phyloP scores from a whole-genome alignment of 2,329 filamentous ascomycete species.

The Pestalotiopsis sp. region DNA sequence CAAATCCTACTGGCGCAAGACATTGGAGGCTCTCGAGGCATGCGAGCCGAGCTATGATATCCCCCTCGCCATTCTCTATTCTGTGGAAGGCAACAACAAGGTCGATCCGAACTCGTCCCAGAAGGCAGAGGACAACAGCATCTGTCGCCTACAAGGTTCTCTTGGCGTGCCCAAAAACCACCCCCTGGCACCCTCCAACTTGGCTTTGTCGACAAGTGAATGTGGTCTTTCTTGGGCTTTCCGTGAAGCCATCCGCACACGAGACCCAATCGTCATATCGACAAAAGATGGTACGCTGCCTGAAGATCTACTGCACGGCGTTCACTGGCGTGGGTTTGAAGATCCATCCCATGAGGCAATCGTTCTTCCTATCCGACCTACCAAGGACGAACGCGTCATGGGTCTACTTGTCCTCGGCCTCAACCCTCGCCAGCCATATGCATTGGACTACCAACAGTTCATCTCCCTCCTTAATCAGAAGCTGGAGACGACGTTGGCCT shows the following conservation, averaged over 20 bases:
- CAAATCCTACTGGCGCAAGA: constrained; percentile 51
- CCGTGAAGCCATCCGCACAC: constrained; percentile 39
- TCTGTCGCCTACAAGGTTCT: constrained; percentile 47
- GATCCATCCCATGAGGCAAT: constrained; percentile 68
- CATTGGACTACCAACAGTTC: constrained; percentile 73
- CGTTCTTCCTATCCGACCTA: constrained; percentile 69
- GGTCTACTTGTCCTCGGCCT: constrained; percentile 72
- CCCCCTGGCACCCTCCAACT: constrained; percentile 39
- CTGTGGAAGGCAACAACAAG: constrained; percentile 43
- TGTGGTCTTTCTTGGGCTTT: constrained; percentile 43
- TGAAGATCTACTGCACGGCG: constrained; percentile 56
- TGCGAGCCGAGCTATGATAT: constrained; percentile 51
- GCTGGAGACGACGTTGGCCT: constrained; percentile 69
- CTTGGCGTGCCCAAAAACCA: constrained; percentile 49
- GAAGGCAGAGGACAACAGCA: constrained; percentile 27
- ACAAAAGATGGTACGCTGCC: constrained; percentile 58
- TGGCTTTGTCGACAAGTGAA: constrained; percentile 40
- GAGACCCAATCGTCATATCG: constrained; percentile 43
- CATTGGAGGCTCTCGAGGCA: constrained; percentile 45
- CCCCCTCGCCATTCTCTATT: constrained; percentile 55
- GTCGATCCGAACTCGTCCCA: constrained; percentile 19
- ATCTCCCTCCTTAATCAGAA: constrained; percentile 58
- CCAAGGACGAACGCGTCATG: constrained; percentile 66
- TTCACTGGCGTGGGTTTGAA: constrained; percentile 66
- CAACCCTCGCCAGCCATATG: constrained; percentile 72